Percentiles rank a stretch among this genome's conserved stretches.
Conservation (phyloP, 163 green algal genomes). For the Chlorella variabilis region DNA sequence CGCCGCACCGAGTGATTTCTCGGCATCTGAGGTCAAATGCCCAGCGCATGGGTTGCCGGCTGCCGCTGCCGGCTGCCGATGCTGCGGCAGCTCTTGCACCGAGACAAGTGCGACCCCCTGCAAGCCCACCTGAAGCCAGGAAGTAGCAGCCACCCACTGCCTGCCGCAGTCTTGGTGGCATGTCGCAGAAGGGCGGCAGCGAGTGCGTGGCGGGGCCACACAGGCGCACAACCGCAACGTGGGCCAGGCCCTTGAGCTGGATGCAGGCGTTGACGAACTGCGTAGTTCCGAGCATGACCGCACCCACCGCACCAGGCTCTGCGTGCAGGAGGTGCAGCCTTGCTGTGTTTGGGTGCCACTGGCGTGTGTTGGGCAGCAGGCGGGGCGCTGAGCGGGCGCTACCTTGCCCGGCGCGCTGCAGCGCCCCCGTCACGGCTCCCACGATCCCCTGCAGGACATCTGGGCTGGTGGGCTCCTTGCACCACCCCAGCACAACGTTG, state of each 20-base stretch:
- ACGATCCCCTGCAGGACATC: slow-evolving; percentile 16
- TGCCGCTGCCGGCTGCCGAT: background rate
- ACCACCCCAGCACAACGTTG: slow-evolving; percentile 20
- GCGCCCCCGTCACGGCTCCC: background rate
- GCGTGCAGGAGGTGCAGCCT: background rate
- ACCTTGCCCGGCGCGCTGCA: background rate
- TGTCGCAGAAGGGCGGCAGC: slow-evolving; percentile 46
- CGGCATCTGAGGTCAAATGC: too few species aligned
- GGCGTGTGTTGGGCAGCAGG: too few species aligned
- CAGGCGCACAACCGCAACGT: slow-evolving; percentile 42
- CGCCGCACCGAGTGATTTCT: background rate
- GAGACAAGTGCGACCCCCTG: too few species aligned
- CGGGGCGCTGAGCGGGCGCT: too few species aligned
- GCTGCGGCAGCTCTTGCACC: background rate
- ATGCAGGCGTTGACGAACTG: slow-evolving; percentile 55
- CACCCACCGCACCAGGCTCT: slow-evolving; percentile 7
- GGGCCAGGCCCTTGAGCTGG: slow-evolving; percentile 27
- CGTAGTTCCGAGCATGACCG: slow-evolving; percentile 50
- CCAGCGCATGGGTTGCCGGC: too few species aligned
- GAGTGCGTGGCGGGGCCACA: slow-evolving; percentile 42
- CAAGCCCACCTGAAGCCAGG: background rate
- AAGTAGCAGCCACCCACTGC: slow-evolving; percentile 26
- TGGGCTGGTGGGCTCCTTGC: slow-evolving; percentile 28
- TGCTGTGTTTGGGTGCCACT: too few species aligned
- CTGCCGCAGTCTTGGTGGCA: slow-evolving; percentile 33